A percentile compares a stretch with the other conserved stretches of the same genome.
phyloP scores from a whole-genome alignment of 192 early-diverging fungal species.

The Entophlyctis luteolus region DNA sequence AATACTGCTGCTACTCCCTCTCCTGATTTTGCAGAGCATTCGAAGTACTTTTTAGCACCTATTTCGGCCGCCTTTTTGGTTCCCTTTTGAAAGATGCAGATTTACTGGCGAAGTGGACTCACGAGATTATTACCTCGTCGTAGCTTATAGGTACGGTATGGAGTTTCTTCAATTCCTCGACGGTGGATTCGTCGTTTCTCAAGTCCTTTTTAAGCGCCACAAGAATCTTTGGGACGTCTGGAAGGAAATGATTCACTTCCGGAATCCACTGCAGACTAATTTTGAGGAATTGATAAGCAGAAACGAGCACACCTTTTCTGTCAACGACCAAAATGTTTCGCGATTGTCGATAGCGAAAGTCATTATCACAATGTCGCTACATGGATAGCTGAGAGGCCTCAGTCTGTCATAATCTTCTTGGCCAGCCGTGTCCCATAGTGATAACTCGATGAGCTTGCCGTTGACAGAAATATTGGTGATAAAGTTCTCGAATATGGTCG shows the following conservation, averaged over 20 bases:
- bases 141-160: constrained; percentile 14
- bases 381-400: constrained; percentile 86
- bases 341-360: constrained; percentile 79
- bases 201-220: constrained; percentile 54
- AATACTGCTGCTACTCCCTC: constrained; percentile 69
- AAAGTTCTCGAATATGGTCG: constrained; percentile 72
- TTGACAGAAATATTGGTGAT: constrained; percentile 34
- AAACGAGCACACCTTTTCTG: constrained; percentile 46
- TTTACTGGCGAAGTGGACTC: background rate
- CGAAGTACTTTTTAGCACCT: constrained; percentile 74
- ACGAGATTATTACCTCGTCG: constrained; percentile 12
- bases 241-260: constrained; percentile 78
- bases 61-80: constrained; percentile 62
- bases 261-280: constrained; percentile 64
- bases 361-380: constrained; percentile 74
- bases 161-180: constrained; percentile 26
- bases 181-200: constrained; percentile 29
- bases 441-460: constrained; percentile 53
- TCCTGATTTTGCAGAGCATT: constrained; percentile 73
- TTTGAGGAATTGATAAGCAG: background rate
- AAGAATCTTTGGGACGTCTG: constrained; percentile 70
- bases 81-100: constrained; percentile 46
- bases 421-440: constrained; percentile 93
- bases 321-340: constrained; percentile 78
- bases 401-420: constrained; percentile 97